Base-by-base conservation (phyloP, 2,329 filamentous ascomycete genomes). In the Calonectria naviculata region DNA sequence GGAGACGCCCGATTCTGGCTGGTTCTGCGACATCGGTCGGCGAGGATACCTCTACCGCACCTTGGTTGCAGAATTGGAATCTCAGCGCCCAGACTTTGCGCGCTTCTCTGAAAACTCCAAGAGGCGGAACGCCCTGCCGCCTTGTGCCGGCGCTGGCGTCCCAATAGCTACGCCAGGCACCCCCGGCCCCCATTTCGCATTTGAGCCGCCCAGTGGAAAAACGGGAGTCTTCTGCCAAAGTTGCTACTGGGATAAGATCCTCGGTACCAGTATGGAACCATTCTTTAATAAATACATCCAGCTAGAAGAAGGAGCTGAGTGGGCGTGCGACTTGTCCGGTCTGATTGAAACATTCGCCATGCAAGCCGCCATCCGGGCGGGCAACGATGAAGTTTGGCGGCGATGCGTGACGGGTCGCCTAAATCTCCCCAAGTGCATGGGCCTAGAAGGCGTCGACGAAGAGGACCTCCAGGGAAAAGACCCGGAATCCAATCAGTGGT, bases 391-490 rank as follows among this genome's bases (percentile, higher is more conserved):
- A 7, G 52, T 65, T 9, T 68, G 65, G 69, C 47, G 49, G 12
- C 63, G 65, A 12, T 69, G 67, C 34, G 13, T 60, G 5, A 26
- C 21, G 5, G 49, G 58, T 3, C 69, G 60, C 42, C n/a, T 15
- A 4, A 58, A 36, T 34, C 29, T 68, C 15, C 47, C 65, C 12
- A n/a, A 34, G n/a, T 71, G 68, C 34, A 15, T 8, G 8, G 58
- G 65, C 13, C 4, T 71, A 19, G 34, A 58, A 19, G 65, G 68
- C n/a, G 65, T 71, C 5, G 68, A 71, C n/a, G 68, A 71, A 9
- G 47, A 54, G 24, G 26, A 29, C 1, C n/a, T 71, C 12, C 29
- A 47, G 12, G 41, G 67, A 9, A 36, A 65, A n/a, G 49, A 69
- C 31, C 21, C 21, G 1, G 15, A 28, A 8, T 24, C 19, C 17